Evolutionary conservation across 192 early-diverging fungal species (phyloP), one percentile per base, ranked within the genome.

Genomic region (Umbelopsis isabellina): DNA sequence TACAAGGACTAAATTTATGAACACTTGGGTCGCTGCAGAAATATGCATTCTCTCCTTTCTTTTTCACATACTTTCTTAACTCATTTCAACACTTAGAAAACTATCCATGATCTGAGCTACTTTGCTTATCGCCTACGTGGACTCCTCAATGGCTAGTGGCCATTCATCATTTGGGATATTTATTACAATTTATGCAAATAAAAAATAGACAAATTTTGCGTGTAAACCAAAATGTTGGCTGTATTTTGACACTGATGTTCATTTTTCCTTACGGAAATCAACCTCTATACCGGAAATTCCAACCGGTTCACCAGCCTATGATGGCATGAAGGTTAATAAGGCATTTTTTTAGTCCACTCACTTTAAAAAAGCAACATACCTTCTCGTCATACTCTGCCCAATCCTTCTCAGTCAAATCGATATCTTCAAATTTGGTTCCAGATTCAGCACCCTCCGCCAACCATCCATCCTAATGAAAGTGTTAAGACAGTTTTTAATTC

Each of bases 311-410:
- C 80, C 79, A 50, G 78, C 77, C 86, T 91, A 69, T 52, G 7
- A 69, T 20, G 61, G 23, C 16, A 55, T 47, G 9, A 35, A 58
- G 20, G 23, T 44, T 45, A 33, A 23, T 41, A 20, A 13, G n/a
- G 45, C 21, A 9, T 15, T 46, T 66, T 66, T 1, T 11, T 58
- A 25, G 44, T 9, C 21, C 0, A 53, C 8, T 61, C 27, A 46
- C 4, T n/a, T 7, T 12, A 12, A 48, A 51, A 35, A n/a, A 33
- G 20, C 50, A 25, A 3, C 61, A 30, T 80, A 85, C 86, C 80
- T 86, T 88, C 73, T 95, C 95, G 75, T 97, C 95, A 73, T 97
- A 97, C 12, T 94, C 95, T 37, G 86, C 91, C 95, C 95, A 97
- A 71, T 92, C 87, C 21, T 86, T 88, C 33, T 94, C 92, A 11